Evolutionary conservation across 2,329 filamentous ascomycete genomes (phyloP), one percentile per base, ranked within the genome.

Genomic region (Ceratocystis harringtonii): DNA sequence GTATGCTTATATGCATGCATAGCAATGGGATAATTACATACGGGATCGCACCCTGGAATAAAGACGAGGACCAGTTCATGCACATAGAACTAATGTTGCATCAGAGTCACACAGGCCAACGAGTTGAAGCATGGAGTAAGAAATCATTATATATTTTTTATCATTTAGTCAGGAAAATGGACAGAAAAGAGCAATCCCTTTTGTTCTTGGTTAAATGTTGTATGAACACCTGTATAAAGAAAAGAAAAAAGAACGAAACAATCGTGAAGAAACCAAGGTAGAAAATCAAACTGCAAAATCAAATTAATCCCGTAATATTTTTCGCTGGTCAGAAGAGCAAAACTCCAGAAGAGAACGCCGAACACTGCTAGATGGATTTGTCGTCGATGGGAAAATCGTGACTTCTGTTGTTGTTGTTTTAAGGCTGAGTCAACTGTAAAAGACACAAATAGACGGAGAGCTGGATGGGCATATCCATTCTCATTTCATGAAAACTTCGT

Each of bases 391-490:
- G 17, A 25, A 58, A 5, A 58, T 58, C 28, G 30, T 30, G 30
- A 30, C 15, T 15, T 58, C 28, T 19, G 55, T 58, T 58, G 55
- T 25, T 58, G 55, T 58, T 1, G 52, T 30, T n/a, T 22, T 32
- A 36, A 43, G n/a, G 19, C 7, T 2, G 19, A 52, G 19, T 12
- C 15, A 10, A 43, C 1, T 19, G 17, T 4, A 61, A 19, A 17
- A 7, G 32, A 65, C 19, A 55, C 32, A 32, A 61, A 63, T 30
- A 66, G 36, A 4, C 22, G 17, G 41, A 28, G 25, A 52, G 19
- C 55, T 61, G 64, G 63, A 68, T 63, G 61, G 64, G 58, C 66
- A 67, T 65, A 45, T 65, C 61, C 63, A 61, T 58, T n/a, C 28
- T 44, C 10, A 45, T 30, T 45, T 45, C 63, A 41, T n/a, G 25